Evolutionary conservation across 2,329 filamentous ascomycete genomes (phyloP), one percentile per base, ranked within the genome.

Genomic region (Triangularia verruculosa): DNA sequence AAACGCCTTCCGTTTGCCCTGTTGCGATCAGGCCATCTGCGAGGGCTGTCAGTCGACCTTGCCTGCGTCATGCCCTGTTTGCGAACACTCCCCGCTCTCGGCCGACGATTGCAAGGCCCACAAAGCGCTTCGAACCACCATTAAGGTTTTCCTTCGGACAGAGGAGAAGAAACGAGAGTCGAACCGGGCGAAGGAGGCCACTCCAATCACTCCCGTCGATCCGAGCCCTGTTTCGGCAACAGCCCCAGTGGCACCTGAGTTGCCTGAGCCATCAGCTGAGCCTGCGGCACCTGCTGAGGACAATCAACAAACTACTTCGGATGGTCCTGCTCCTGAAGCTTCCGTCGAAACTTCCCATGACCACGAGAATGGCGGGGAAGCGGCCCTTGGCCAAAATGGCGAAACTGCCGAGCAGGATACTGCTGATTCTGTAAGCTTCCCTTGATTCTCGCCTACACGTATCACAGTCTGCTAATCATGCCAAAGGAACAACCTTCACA

Each of bases 1-100:
- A 68, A 96, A 97, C 75, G 92, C 94, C 8, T 96, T 92, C 75
- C 91, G 93, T 67, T 82, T 97, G 27, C 92, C 93, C 1, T 99
- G 95, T 78, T 99, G 95, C 77, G 95, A 97, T 73, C 94, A 96
- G 74, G 89, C 91, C 47, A 96, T 98, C 64, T 98, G 95, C 81
- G 90, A 94, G 73, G 84, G 82, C 68, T 99, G 95, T 75, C 92
- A 96, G 76, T 82, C 86, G 7, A 88, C 87, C 25, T 82, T 96
- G 9, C 87, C 90, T 12, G 85, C 89, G 11, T 89, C 89, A 53
- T 99, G 95, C 72, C 94, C 95, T 1, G 90, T 97, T 64, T 99
- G 95, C 84, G 91, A 93, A 68, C 95, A 99, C 75, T 90, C 88
- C 22, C 95, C 95, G 0, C 85, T 99, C 64, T 92, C 92, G 27